Evolutionary conservation across 768 basidiomycete species (phyloP), one percentile per base, ranked within the genome.

Genomic region (Wakefieldia striispora): DNA sequence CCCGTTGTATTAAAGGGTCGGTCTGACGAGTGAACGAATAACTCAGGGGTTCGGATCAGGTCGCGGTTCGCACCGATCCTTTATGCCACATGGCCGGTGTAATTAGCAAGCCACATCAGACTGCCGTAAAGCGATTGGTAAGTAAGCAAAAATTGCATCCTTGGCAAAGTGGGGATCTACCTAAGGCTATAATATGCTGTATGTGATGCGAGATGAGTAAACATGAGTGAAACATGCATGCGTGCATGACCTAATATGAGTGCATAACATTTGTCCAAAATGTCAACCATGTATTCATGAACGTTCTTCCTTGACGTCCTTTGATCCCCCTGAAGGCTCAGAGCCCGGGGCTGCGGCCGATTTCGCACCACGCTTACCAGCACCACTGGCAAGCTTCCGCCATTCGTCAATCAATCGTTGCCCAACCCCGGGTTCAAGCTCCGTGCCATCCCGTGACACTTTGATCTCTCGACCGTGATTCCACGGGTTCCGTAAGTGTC

Each of bases 401-500:
- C 90, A 93, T 56, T 88, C 85, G 6, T 83, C 81, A 48, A 94
- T 46, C 34, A 94, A 66, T 54, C 68, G 73, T 57, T 81, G 75
- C 21, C 89, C 90, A 13, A 90, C 79, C 1, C 60, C 61, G 3
- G 94, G 92, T 64, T 97, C 95, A 17, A 98, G 65, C 64, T 97
- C 95, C 1, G 94, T 97, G 16, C 95, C 95, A 63, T 95, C 91
- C 41, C 90, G 75, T 12, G 89, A 92, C 8, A 90, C 82, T 72
- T 90, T 88, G 39, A 90, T 77, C 60, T 89, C 84, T 43, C 81
- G 73, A 50, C 88, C 89, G 56, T 91, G 82, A 58, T 97, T 97
- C 93, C 94, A 97, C 3, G 87, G 86, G 63, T 97, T 98, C 36
- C 90, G 82, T 44, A 97, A 67, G 62, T 92, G 87, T 23, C 84